These are phyloP conservation scores for Chytriomyces hyalinus DNA, from an alignment of 192 early-diverging fungal genomes.

Conservation along the genomic window DNA sequence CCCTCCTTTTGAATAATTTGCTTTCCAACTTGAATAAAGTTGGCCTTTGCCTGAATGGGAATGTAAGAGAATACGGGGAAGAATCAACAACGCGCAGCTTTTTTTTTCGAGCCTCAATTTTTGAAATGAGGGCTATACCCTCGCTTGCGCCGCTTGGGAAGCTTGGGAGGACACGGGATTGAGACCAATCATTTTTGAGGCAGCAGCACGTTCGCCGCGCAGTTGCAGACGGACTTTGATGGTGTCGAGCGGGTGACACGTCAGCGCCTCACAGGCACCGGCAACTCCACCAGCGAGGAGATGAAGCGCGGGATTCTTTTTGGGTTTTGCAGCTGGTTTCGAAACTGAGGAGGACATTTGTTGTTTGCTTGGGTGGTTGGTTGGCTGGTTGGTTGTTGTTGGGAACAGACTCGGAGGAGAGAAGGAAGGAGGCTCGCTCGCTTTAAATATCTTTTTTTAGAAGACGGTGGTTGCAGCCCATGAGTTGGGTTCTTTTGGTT, in stretches of 20 bases:
- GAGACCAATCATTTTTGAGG: slow-evolving; percentile 30
- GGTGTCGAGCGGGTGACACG: slow-evolving; percentile 93
- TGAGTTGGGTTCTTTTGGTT: too few species aligned
- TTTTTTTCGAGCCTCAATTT: too few species aligned
- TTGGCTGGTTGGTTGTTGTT: too few species aligned
- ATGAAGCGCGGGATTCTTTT: slow-evolving; percentile 76
- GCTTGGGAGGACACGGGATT: slow-evolving; percentile 55
- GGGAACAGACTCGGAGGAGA: too few species aligned
- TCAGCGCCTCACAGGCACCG: slow-evolving; percentile 85
- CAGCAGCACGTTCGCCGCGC: slow-evolving; percentile 51
- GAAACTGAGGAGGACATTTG: too few species aligned
- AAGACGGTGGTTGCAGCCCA: too few species aligned
- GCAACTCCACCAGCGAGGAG: slow-evolving; percentile 89
- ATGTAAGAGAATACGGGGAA: background rate
- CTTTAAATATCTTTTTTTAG: too few species aligned
- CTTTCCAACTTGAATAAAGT: slow-evolving; percentile 84
- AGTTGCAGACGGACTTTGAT: slow-evolving; percentile 98
- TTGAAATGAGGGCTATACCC: too few species aligned
- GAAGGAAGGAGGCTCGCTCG: too few species aligned
- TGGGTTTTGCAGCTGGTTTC: slow-evolving; percentile 20
- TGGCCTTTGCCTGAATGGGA: slow-evolving; percentile 43
- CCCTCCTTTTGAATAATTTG: slow-evolving; percentile 88
- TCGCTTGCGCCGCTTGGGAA: slow-evolving; percentile 56
- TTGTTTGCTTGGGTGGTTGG: too few species aligned
- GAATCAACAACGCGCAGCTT: too few species aligned